Evolutionary conservation across 345 rosid genomes (phyloP).

Genomic region (Linum tenue): DNA sequence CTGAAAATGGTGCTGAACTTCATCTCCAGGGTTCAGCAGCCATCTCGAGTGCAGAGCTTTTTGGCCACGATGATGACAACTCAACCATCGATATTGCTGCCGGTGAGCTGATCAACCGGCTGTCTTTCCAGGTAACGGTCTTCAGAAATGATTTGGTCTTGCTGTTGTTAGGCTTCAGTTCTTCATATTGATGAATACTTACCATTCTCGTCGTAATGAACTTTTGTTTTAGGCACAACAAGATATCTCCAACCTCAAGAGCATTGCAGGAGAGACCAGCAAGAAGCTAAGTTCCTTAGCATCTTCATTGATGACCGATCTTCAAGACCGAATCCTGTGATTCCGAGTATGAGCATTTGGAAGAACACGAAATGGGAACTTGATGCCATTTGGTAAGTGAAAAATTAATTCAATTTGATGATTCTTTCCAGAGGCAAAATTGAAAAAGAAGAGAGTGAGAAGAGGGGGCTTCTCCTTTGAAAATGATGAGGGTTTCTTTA

Average conservation of each 20-base stretch:
- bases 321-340: slow-evolving; percentile 80
- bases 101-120: slow-evolving; percentile 68
- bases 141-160: background rate
- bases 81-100: slow-evolving; percentile 57
- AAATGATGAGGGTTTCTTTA: no score
- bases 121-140: slow-evolving; percentile 73
- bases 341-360: no score
- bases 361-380: no score
- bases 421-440: no score
- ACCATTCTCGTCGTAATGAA: no score
- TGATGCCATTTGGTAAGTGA: no score
- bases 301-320: slow-evolving; percentile 61
- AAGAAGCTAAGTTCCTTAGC: slow-evolving; percentile 81
- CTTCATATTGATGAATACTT: background rate
- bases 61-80: slow-evolving; percentile 47
- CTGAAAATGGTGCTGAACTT: slow-evolving; percentile 3
- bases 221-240: slow-evolving; percentile 55
- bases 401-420: no score
- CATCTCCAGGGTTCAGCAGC: slow-evolving; percentile 66
- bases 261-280: slow-evolving; percentile 87
- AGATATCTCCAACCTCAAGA: slow-evolving; percentile 72
- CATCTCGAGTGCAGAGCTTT: slow-evolving; percentile 93
- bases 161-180: background rate
- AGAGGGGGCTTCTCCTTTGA: no score
- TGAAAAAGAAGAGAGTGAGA: no score